These are phyloP conservation scores for Nicotiana attenuata DNA, from an alignment of 257 asterid genomes.

Conservation along the genomic window DNA sequence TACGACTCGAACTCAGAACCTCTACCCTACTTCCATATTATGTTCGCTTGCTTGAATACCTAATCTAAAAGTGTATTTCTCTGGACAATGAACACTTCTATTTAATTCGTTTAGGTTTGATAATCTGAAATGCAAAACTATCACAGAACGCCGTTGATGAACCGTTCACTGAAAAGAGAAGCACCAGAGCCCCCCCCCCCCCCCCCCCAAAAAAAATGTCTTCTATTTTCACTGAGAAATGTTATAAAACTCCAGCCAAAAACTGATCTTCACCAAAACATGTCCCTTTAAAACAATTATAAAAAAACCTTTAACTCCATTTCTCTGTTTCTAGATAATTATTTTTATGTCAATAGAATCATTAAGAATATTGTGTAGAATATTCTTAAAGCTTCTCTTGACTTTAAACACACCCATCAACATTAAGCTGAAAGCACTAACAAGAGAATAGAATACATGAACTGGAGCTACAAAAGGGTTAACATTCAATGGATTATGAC, in stretches of 20 bases:
- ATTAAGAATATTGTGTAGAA: neutral
- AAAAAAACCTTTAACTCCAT: neutral
- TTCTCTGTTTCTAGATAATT: neutral
- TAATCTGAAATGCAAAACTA: neutral
- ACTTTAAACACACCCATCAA: neutral
- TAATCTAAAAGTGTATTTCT: too few species aligned
- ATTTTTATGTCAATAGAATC: neutral
- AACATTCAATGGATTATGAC: neutral
- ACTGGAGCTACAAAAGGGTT: neutral
- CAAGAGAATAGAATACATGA: neutral
- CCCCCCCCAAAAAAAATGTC: neutral
- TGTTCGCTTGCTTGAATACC: neutral
- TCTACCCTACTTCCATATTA: neutral
- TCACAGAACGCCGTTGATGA: neutral
- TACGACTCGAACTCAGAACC: neutral
- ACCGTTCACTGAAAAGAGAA: neutral
- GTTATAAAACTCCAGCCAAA: too few species aligned
- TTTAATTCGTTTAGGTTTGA: neutral
- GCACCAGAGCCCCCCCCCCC: neutral
- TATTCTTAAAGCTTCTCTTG: neutral
- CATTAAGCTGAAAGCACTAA: neutral
- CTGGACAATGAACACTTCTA: neutral
- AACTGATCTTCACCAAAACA: neutral
- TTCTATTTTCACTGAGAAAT: neutral
- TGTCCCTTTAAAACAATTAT: neutral